phyloP scores from a whole-genome alignment of 1,139 yeast species.

The Yamadazyma spencermartinsiae region DNA sequence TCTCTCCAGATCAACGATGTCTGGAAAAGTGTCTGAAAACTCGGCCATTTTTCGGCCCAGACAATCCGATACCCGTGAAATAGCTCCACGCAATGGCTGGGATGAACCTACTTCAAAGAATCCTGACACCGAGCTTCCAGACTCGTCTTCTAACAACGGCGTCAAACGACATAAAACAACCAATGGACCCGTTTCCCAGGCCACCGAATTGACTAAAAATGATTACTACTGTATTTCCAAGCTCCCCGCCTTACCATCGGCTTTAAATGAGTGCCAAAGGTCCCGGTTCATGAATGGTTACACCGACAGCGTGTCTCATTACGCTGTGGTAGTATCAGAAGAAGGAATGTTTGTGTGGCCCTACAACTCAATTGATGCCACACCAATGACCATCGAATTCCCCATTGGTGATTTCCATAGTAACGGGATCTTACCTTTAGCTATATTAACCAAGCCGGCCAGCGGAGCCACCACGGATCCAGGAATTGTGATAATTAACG shows the following conservation, averaged over 20 bases:
- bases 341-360: constrained; percentile 68
- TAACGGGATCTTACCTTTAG: constrained; percentile 41
- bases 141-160: too few species aligned
- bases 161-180: not conserved
- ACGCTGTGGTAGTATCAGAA: constrained; percentile 54
- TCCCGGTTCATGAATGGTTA: constrained; percentile 41
- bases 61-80: constrained; percentile 6
- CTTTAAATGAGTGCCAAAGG: constrained; percentile 25
- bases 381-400: constrained; percentile 58
- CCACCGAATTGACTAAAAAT: constrained; percentile 58
- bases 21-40: too few species aligned
- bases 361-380: constrained; percentile 57
- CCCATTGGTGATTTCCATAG: constrained; percentile 19
- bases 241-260: constrained; percentile 32
- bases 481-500: constrained; percentile 62
- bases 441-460: constrained; percentile 65
- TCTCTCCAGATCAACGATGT: too few species aligned
- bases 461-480: constrained; percentile 62
- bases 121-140: too few species aligned
- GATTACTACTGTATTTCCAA: constrained; percentile 50
- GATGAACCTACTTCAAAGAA: too few species aligned
- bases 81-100: too few species aligned
- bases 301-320: constrained; percentile 54
- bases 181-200: not conserved
- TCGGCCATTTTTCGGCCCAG: constrained; percentile 18